Evolutionary conservation across 306 rosid species (phyloP), one percentile per base, ranked within the genome.

Genomic region (Prunus kanzakura): DNA sequence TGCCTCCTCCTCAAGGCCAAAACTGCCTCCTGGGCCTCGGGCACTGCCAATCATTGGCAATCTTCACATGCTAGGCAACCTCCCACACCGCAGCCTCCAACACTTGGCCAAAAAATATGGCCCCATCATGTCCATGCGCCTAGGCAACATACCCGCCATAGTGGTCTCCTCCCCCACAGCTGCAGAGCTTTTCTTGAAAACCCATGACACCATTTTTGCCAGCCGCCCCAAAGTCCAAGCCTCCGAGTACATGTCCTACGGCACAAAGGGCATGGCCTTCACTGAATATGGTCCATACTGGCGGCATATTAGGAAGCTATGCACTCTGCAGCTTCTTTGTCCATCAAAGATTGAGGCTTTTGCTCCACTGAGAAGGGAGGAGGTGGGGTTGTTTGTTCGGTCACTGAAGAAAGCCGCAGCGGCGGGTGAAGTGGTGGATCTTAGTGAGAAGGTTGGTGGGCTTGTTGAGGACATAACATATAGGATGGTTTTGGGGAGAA

Each of bases 61-160:
- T 35, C 78, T 75, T 41, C 71, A 49, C 2, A n/a, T 64, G 71
- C 11, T 64, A 64, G 78, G 72, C 8, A 20, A 20, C 38, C 79
- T 75, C 15, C 79, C 79, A 35, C 64, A 75, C 8, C 72, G 56
- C 6, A 67, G 45, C 51, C 89, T 86, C 77, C 83, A 82, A 45
- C 19, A 82, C 70, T 50, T 83, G 23, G 85, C 92, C 54, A 68
- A 15, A 61, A 72, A 46, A 69, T 64, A 88, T 72, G 92, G 92
- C 3, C 81, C 87, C 57, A 72, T 86, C 25, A 86, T 88, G 92
- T 79, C 71, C 63, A 50, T 84, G 8, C 64, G 86, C 18, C 61
- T 88, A 4, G 89, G 87, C 55, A 73, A 60, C n/a, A 81, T 77
- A 3, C 79, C 82, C 30, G 4, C 85, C 56, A 65, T 88, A 12